Evolutionary conservation across 1,139 yeast genomes (phyloP).

Genomic region (Taphrina deformans): DNA sequence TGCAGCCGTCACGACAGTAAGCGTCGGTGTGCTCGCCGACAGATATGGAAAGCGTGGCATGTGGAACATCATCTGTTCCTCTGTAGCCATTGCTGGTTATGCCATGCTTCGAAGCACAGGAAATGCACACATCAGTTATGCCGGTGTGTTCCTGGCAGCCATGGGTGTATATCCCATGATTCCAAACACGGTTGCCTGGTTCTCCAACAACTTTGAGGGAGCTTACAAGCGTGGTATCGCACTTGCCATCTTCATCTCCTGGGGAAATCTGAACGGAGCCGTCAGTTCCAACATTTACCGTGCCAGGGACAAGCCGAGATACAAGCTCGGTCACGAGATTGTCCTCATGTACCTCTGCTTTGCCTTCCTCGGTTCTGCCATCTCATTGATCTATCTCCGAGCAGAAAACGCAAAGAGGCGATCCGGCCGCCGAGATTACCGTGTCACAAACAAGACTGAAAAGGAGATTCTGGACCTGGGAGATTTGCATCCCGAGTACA

Average conservation of each 20-base stretch:
- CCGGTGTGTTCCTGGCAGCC: constrained; percentile 47
- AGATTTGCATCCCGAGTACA: constrained; percentile 26
- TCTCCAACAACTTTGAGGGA: constrained; percentile 48
- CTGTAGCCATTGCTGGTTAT: constrained; percentile 28
- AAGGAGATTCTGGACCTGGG: constrained; percentile 20
- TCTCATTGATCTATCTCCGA: constrained; percentile 1
- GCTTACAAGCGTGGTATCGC: constrained; percentile 49
- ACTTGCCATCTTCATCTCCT: constrained; percentile 50
- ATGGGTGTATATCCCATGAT: constrained; percentile 47
- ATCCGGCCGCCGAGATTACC: constrained; percentile 19
- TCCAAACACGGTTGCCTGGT: constrained; percentile 49
- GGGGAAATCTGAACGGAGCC: constrained; percentile 49
- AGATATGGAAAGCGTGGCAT: constrained; percentile 9
- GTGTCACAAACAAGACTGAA: constrained; percentile 12
- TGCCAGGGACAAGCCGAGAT: constrained; percentile 26
- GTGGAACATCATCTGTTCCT: constrained; percentile 9
- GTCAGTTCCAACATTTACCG: constrained; percentile 40
- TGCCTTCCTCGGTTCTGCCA: constrained; percentile 8
- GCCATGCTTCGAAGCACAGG: constrained; percentile 18
- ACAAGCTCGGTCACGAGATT: constrained; percentile 31
- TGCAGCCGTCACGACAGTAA: constrained; percentile 34
- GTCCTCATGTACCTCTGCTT: constrained; percentile 20
- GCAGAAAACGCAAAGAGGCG: constrained; percentile 16
- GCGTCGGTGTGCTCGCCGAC: constrained; percentile 19
- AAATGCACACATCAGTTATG: constrained; percentile 43